These are phyloP conservation scores for Fusarium sp. DNA, from an alignment of 2,329 filamentous ascomycete species.

Conservation along the genomic window DNA sequence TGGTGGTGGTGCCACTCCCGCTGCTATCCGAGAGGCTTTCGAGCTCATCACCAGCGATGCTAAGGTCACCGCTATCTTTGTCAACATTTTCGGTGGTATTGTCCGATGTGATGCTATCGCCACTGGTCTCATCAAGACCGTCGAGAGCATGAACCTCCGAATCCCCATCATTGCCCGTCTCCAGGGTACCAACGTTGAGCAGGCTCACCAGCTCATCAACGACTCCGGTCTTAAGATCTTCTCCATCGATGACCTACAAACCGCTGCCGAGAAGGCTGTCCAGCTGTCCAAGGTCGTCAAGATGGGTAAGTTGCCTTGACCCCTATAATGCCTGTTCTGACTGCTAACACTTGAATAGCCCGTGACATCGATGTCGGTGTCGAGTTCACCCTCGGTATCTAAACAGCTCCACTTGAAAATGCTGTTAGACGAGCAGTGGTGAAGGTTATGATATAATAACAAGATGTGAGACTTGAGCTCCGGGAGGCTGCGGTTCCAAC, in stretches of 20 bases:
- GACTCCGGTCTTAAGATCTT: slow-evolving; percentile 99
- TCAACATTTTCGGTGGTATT: slow-evolving; percentile 99
- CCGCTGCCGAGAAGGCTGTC: slow-evolving; percentile 95
- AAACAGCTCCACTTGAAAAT: slow-evolving; percentile 49
- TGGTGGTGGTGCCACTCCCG: slow-evolving; percentile 94
- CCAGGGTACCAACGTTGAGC: slow-evolving; percentile 98
- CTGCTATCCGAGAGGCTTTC: slow-evolving; percentile 96
- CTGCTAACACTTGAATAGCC: slow-evolving; percentile 59
- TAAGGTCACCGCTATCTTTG: slow-evolving; percentile 98
- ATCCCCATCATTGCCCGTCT: slow-evolving; percentile 96
- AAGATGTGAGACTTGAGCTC: slow-evolving; percentile 36
- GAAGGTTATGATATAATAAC: slow-evolving; percentile 43
- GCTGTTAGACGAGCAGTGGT: slow-evolving; percentile 24
- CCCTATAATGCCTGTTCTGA: neutral
- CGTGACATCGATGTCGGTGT: slow-evolving; percentile 97
- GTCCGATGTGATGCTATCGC: slow-evolving; percentile 98
- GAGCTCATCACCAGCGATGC: slow-evolving; percentile 98
- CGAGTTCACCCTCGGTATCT: slow-evolving; percentile 95
- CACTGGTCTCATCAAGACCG: slow-evolving; percentile 93
- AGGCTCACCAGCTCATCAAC: slow-evolving; percentile 91
- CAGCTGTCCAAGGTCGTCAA: slow-evolving; percentile 99
- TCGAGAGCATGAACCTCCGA: slow-evolving; percentile 92
- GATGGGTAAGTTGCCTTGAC: slow-evolving; percentile 73
- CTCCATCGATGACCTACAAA: slow-evolving; percentile 98
- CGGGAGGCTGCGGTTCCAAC: slow-evolving; percentile 19